Conservation (phyloP, 257 asterid species). For the Jaltomata sinuosa region DNA sequence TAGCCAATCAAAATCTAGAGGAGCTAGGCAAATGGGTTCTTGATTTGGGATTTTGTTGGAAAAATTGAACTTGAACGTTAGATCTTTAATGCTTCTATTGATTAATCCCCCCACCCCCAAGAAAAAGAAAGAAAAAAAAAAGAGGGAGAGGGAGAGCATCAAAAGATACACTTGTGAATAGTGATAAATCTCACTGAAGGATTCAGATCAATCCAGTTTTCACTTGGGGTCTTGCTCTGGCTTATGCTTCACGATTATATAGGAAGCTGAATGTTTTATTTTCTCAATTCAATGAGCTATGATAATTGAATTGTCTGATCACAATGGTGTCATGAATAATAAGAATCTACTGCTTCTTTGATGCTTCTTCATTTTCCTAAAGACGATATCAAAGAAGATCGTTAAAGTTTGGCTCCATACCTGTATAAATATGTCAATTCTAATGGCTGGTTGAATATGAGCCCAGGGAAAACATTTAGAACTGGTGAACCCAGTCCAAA, state of each 20-base stretch:
- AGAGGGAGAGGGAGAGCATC: not conserved
- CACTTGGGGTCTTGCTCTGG: not conserved
- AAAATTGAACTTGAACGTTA: not conserved
- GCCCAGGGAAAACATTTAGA: not conserved
- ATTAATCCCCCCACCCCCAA: not conserved
- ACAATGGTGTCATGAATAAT: not conserved
- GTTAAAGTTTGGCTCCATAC: not conserved
- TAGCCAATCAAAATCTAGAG: not conserved
- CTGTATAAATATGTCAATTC: not conserved
- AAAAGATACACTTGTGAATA: not conserved
- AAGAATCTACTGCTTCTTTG: not conserved
- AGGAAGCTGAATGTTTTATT: not conserved
- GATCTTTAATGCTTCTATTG: not conserved
- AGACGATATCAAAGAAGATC: not conserved
- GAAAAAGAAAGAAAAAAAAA: no score
- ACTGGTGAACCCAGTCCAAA: not conserved
- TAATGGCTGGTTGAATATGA: not conserved
- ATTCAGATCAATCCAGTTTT: not conserved
- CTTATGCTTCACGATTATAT: not conserved
- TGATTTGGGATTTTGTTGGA: not conserved
- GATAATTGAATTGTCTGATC: not conserved
- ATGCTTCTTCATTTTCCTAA: not conserved
- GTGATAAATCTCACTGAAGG: not conserved
- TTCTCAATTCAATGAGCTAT: not conserved
- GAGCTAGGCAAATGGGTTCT: not conserved